These are phyloP conservation scores for Scytalidium lignicola DNA, from an alignment of 2,329 filamentous ascomycete genomes.

Conservation along the genomic window DNA sequence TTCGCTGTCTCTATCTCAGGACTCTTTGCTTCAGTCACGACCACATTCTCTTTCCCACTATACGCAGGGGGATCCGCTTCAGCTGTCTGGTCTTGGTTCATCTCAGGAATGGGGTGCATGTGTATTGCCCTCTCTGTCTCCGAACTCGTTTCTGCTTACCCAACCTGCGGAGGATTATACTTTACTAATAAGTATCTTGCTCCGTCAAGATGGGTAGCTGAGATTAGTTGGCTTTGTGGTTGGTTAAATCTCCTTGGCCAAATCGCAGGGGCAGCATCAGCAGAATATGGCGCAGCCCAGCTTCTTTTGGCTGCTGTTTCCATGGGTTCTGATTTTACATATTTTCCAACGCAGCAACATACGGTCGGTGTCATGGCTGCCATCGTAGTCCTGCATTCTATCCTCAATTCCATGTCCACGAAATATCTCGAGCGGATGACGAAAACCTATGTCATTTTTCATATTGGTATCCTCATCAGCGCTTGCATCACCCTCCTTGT, in stretches of 20 bases:
- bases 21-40: slow-evolving; percentile 58
- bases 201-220: slow-evolving; percentile 52
- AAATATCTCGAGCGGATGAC: slow-evolving; percentile 54
- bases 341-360: too few species aligned
- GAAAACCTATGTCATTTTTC: slow-evolving; percentile 62
- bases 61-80: slow-evolving; percentile 56
- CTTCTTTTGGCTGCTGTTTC: too few species aligned
- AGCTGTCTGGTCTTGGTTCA: slow-evolving; percentile 62
- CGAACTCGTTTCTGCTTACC: slow-evolving; percentile 61
- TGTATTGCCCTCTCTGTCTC: slow-evolving; percentile 58
- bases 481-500: slow-evolving; percentile 55
- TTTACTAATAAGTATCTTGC: slow-evolving; percentile 63
- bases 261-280: slow-evolving; percentile 52
- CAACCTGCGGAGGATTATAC: slow-evolving; percentile 64
- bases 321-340: too few species aligned
- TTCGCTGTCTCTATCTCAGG: slow-evolving; percentile 63
- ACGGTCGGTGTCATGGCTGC: too few species aligned
- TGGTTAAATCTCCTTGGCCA: slow-evolving; percentile 64
- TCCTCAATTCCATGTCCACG: slow-evolving; percentile 59
- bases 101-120: slow-evolving; percentile 56
- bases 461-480: slow-evolving; percentile 53
- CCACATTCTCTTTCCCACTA: slow-evolving; percentile 55
- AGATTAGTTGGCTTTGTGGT: slow-evolving; percentile 62
- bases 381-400: slow-evolving; percentile 1
- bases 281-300: too few species aligned